Conservation (phyloP, 495 filamentous ascomycete genomes). For the Podospora sp. region DNA sequence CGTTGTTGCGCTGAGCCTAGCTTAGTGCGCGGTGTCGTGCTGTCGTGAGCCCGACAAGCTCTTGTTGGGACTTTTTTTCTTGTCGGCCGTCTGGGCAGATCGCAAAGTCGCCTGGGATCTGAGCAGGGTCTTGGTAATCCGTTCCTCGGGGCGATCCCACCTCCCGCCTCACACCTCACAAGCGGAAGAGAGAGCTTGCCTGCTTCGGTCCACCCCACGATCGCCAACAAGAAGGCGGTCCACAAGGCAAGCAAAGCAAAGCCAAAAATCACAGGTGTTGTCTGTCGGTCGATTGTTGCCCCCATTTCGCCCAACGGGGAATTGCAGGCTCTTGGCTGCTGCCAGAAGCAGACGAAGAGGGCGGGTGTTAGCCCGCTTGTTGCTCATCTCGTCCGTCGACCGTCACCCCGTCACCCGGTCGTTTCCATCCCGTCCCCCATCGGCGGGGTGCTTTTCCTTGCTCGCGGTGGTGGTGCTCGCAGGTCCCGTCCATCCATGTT, state of each 20-base stretch:
- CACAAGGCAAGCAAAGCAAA: background rate
- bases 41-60: background rate
- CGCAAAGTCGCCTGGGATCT: conserved; percentile 22
- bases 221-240: conserved; percentile 13
- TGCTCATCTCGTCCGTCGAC: background rate
- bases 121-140: conserved; percentile 25
- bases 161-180: conserved; percentile 4
- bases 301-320: background rate
- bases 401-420: conserved; percentile 32
- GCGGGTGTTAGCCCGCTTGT: conserved; percentile 10
- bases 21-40: background rate
- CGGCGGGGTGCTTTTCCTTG: conserved; percentile 9
- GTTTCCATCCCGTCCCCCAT: conserved; percentile 17
- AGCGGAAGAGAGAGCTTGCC: conserved; percentile 14
- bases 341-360: conserved; percentile 2
- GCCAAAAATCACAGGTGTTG: background rate
- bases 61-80: conserved; percentile 9
- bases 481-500: background rate
- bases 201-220: conserved; percentile 25
- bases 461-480: background rate
- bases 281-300: background rate
- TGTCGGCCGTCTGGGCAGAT: conserved; percentile 21
- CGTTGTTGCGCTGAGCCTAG: background rate
- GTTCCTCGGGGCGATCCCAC: conserved; percentile 22
- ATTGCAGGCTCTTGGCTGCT: background rate